Evolutionary conservation across 2,329 filamentous ascomycete genomes (phyloP).

Genomic region (Neofusicoccum cordaticola): DNA sequence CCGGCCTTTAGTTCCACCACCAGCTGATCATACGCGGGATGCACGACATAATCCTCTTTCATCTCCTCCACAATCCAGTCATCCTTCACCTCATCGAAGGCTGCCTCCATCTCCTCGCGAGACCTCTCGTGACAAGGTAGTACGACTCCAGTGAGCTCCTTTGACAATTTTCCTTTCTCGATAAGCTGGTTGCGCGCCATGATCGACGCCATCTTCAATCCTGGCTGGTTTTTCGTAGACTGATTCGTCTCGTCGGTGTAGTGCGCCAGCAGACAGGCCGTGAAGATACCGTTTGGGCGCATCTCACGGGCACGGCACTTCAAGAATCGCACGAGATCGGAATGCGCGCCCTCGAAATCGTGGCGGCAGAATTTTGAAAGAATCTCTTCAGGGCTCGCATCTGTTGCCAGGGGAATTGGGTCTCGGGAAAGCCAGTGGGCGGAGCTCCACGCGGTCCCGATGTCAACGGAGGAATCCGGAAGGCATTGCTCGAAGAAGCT

Average conservation of each 20-base stretch:
- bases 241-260: background rate
- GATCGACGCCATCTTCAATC: background rate
- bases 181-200: background rate
- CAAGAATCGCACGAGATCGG: background rate
- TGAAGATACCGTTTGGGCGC: background rate
- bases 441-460: background rate
- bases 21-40: background rate
- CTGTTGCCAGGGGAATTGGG: background rate
- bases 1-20: background rate
- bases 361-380: background rate
- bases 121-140: background rate
- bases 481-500: background rate
- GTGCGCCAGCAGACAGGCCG: background rate
- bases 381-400: background rate
- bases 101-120: background rate
- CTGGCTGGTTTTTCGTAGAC: background rate
- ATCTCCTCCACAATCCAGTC: background rate
- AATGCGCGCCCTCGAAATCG: background rate
- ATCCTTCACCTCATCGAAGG: background rate
- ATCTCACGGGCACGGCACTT: background rate
- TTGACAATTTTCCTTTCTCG: background rate
- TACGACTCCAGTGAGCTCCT: background rate
- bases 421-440: background rate
- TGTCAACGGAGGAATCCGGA: background rate
- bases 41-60: background rate